Evolutionary conservation across 345 rosid species (phyloP).

Genomic region (Erodium maritimum): DNA sequence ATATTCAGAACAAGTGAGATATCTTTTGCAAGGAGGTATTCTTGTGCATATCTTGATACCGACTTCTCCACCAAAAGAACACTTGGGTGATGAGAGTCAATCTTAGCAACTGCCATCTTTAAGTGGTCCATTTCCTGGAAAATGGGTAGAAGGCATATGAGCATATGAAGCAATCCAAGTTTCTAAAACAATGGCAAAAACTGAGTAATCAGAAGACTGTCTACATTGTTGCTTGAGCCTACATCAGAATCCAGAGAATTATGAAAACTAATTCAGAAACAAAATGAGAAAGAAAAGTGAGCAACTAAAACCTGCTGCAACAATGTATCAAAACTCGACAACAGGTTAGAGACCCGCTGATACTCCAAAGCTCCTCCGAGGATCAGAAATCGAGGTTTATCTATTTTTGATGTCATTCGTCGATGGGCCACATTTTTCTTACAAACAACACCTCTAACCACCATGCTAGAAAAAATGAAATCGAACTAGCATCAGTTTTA

Average conservation of each 20-base stretch:
- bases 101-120: constrained; percentile 96
- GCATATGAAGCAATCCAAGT: constrained; percentile 4
- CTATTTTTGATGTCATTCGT: constrained; percentile 79
- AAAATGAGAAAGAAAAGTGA: constrained; percentile 12
- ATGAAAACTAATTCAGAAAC: constrained; percentile 7
- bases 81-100: constrained; percentile 67
- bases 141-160: constrained; percentile 9
- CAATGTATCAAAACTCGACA: constrained; percentile 84
- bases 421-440: constrained; percentile 96
- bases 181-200: not conserved
- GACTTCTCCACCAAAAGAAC: constrained; percentile 95
- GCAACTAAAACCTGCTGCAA: constrained; percentile 66
- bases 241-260: constrained; percentile 4
- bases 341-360: constrained; percentile 76
- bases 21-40: constrained; percentile 80
- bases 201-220: not conserved
- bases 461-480: constrained; percentile 44
- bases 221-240: not conserved
- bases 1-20: constrained; percentile 89
- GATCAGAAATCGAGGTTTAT: constrained; percentile 68
- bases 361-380: constrained; percentile 95
- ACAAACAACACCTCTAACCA: constrained; percentile 87
- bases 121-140: constrained; percentile 92
- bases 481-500: constrained; percentile 14
- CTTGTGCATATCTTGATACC: constrained; percentile 88